Base-by-base conservation (phyloP, 495 filamentous ascomycete genomes). In the Lepidopterella palustris region DNA sequence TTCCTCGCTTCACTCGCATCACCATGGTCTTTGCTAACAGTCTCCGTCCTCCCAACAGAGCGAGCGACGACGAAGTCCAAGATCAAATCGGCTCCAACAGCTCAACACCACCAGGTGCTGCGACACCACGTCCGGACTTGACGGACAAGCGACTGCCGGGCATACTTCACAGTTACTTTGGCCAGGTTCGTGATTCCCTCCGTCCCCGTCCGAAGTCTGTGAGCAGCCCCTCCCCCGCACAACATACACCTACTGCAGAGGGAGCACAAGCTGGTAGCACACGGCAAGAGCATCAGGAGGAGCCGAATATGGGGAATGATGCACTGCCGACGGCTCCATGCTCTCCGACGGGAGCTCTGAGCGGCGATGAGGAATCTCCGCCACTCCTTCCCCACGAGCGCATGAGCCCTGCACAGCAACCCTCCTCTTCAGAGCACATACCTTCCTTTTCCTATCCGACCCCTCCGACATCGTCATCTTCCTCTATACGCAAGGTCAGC, bases 141-240 rank as follows among this genome's bases (percentile, higher is more conserved):
- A 84, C 84, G 45, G 92, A 97, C 76, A 95, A 93, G 73, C 87
- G 91, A 71, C 78, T 92, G 68, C 92, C 92, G 47, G 88, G 89
- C 68, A 90, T 96, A 73, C 84, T 90, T 80, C 77, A 81, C 70
- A 91, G 85, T 79, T 95, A 89, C 80, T 95, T 93, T 81, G 87
- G 87, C 77, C 92, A 97, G 91, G 92, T 97, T 92, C 82, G 91
- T 96, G 80, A 76, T 60, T 71, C 73, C 66, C 62, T 72, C 51
- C 60, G 62, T 27, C 39, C 66, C 40, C 51, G 63, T 50, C 66
- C 64, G 45, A 70, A 70, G 62, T 67, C 67, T 61, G 53, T 52
- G 62, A 50, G 39, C 57, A 70, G 60, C 61, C 61, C 68, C 59
- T 63, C 60, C 69, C 68, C 64, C 57, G 55, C 67, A 53, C 62